Base-by-base conservation (phyloP, 2,329 filamentous ascomycete genomes). In the Trichophyton equinum region DNA sequence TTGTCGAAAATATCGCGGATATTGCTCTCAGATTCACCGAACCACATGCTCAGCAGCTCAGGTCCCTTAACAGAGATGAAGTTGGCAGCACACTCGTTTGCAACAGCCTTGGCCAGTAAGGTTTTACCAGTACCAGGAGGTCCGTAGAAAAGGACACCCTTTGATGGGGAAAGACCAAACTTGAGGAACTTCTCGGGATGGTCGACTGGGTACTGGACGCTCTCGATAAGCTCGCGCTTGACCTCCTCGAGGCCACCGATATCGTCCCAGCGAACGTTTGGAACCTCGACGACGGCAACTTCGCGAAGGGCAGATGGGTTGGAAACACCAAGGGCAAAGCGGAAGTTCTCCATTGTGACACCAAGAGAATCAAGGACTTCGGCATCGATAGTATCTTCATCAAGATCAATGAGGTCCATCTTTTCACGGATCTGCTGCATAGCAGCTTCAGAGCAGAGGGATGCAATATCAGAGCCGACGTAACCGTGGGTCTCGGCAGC, bases 351-450 rank as follows among this genome's bases (percentile, higher is more conserved):
- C 90, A 97, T 97, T 64, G 94, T 99, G 57, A 99, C 94, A 74
- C 94, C 94, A 55, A 99, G 85, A 53, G 94, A 97, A 78, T 99
- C 94, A 60, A 99, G 84, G 59, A 99, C 94, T 79, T 99, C 94
- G 33, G 94, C 94, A 70, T 99, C 94, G 65, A 99, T 99, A 64
- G 94, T 99, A 72, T 99, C 94, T 79, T 99, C 94, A 66, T 99
- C 94, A 38, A 99, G 83, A 77, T 99, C 94, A 68, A 99, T 99
- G 66, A 99, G 84, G 74, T 99, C 94, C 94, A 99, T 99, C 87
- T 99, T 99, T 79, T 99, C 94, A 79, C 94, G 92, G 77, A 99
- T 99, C 79, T 99, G 94, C 77, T 99, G 94, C 94, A 99, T 99
- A 65, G 94, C 94, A 73, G 94, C 94, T 78, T 99, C 94, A 5